Evolutionary conservation across 1,139 yeast species (phyloP).

Genomic region (Hansenula lynferdii): DNA sequence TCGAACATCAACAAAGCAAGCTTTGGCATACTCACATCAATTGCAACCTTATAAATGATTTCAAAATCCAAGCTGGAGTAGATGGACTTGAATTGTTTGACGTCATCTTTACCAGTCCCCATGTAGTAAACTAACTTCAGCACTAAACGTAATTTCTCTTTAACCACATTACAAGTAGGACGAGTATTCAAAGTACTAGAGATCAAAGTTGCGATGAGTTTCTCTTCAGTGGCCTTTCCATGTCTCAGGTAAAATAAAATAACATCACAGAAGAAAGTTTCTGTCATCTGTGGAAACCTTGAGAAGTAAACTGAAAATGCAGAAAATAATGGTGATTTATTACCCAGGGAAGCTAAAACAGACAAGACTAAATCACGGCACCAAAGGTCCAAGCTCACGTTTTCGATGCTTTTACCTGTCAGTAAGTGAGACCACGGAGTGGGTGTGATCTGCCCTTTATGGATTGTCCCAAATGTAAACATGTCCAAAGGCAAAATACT

Average conservation of each 20-base stretch:
- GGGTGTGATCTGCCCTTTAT: background rate
- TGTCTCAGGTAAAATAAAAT: slow-evolving; percentile 24
- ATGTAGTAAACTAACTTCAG: slow-evolving; percentile 37
- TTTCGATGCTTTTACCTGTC: background rate
- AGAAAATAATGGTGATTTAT: slow-evolving; percentile 12
- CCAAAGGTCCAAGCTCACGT: slow-evolving; percentile 21
- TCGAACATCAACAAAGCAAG: slow-evolving; percentile 55
- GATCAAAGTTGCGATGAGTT: slow-evolving; percentile 9
- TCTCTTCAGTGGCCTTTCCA: slow-evolving; percentile 7
- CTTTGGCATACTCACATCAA: slow-evolving; percentile 32
- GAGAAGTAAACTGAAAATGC: slow-evolving; percentile 23
- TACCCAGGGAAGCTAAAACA: slow-evolving; percentile 30
- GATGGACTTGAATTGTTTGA: slow-evolving; percentile 30
- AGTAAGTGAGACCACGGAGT: slow-evolving; percentile 9
- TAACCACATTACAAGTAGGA: slow-evolving; percentile 10
- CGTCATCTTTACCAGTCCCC: slow-evolving; percentile 37
- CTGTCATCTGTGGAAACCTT: slow-evolving; percentile 9
- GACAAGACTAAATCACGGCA: slow-evolving; percentile 30
- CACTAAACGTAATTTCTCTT: slow-evolving; percentile 28
- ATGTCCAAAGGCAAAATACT: slow-evolving; percentile 9
- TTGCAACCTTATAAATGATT: slow-evolving; percentile 32
- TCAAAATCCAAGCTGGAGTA: slow-evolving; percentile 32
- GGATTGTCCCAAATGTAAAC: slow-evolving; percentile 5
- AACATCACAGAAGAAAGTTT: slow-evolving; percentile 17
- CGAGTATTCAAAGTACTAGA: slow-evolving; percentile 2